Base-by-base conservation (phyloP, 345 rosid genomes). In the Leavenworthia alabamica region DNA sequence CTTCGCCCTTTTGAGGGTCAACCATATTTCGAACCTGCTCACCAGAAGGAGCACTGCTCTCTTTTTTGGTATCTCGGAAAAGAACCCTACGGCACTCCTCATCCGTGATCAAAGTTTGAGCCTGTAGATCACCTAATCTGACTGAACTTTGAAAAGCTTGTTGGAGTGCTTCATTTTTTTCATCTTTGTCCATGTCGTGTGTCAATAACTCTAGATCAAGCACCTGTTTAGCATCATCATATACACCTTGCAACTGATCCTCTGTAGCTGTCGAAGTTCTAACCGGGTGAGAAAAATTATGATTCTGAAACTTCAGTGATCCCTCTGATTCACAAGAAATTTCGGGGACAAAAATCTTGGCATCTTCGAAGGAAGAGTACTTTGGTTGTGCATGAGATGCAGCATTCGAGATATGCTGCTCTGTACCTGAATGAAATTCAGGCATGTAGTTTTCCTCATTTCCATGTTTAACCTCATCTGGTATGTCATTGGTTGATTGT, bases 21-120 rank as follows among this genome's bases (percentile, higher is more conserved):
- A 58, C 62, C 67, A 75, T 59, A 53, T 72, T 72, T 53, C 68
- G 67, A 56, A 68, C 79, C 59, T 77, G 67, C 11, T 73, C 64
- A 48, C 58, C 81, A 53, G 83, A 55, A 64, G n/a, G n/a, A n/a
- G 78, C 73, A 49, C 58, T 47, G 47, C 66, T 72, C 60, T 73
- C 77, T 29, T 62, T 80, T 49, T 69, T 57, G 65, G 75, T 79
- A 61, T 89, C 94, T 6, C 81, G 76, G 49, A 93, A 86, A 69
- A 90, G 81, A 65, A 78, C 75, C 80, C 81, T 76, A 72, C 96
- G 86, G 67, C 91, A 90, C 73, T 90, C 97, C 64, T 86, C 96
- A 69, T 93, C 96, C 11, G 96, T 73, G 72, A 86, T 75, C 77
- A 87, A 71, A 50, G 83, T 67, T 27, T 78, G 78, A 48, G 82